Evolutionary conservation across 192 early-diverging fungal genomes (phyloP).

Genomic region (Coemansia sp.): DNA sequence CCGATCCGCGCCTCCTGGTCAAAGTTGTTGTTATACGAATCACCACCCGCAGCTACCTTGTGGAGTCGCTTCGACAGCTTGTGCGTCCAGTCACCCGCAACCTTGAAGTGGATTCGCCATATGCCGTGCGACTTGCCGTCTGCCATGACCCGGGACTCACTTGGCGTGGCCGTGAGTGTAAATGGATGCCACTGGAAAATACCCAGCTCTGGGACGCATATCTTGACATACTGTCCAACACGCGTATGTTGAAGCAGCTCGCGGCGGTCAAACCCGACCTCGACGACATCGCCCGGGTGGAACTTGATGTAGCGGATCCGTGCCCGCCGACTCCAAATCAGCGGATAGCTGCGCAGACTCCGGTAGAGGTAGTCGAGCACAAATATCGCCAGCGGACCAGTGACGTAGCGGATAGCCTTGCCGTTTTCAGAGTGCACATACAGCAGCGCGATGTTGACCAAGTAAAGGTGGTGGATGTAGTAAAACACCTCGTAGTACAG

Average conservation of each 20-base stretch:
- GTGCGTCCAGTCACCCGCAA: slow-evolving; percentile 79
- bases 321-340: slow-evolving; percentile 43
- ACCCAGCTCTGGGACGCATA: slow-evolving; percentile 75
- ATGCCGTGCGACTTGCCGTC: slow-evolving; percentile 50
- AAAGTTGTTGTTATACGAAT: slow-evolving; percentile 50
- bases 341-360: slow-evolving; percentile 59
- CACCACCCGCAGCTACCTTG: slow-evolving; percentile 51
- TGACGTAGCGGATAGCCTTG: slow-evolving; percentile 50
- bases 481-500: slow-evolving; percentile 79
- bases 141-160: slow-evolving; percentile 70
- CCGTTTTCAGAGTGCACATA: slow-evolving; percentile 74
- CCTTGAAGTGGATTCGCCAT: slow-evolving; percentile 75
- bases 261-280: slow-evolving; percentile 70
- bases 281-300: slow-evolving; percentile 74
- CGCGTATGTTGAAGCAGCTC: slow-evolving; percentile 57
- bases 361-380: slow-evolving; percentile 63
- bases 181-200: slow-evolving; percentile 84
- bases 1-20: slow-evolving; percentile 56
- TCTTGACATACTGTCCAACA: slow-evolving; percentile 76
- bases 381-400: slow-evolving; percentile 56
- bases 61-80: slow-evolving; percentile 64
- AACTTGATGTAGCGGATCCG: slow-evolving; percentile 72
- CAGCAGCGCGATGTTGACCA: slow-evolving; percentile 71
- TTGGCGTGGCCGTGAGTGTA: slow-evolving; percentile 74
- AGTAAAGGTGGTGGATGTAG: slow-evolving; percentile 80